Percentiles rank a stretch among this genome's conserved stretches.
These are phyloP conservation scores for Pseudotsuga menziesii DNA, from an alignment of 75 land plant species.

Conservation along the genomic window DNA sequence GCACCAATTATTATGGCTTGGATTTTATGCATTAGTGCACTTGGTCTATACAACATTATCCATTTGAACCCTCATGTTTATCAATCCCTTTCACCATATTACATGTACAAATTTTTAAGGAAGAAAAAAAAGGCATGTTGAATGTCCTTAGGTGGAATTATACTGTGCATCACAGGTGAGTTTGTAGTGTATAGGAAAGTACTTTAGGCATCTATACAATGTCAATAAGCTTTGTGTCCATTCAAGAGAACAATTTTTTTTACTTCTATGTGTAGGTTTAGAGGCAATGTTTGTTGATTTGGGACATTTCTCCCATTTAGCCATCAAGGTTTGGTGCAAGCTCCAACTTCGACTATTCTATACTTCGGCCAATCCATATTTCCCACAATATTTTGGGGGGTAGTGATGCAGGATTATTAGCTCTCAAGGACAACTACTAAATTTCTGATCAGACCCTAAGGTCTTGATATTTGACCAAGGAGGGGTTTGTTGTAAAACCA, in stretches of 20 bases:
- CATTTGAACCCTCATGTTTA: constrained; percentile 58
- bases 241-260: not conserved
- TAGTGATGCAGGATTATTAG: too few species aligned
- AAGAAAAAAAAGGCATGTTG: constrained; percentile 62
- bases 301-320: constrained; percentile 81
- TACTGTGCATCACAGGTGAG: constrained; percentile 82
- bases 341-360: not conserved
- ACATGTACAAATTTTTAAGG: constrained; percentile 68
- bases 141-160: constrained; percentile 81
- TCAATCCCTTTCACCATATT: constrained; percentile 70
- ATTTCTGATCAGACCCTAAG: too few species aligned
- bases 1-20: constrained; percentile 75
- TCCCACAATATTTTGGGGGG: too few species aligned
- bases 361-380: too few species aligned
- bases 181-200: not conserved
- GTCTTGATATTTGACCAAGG: too few species aligned
- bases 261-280: constrained; percentile 36
- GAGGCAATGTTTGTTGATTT: constrained; percentile 99
- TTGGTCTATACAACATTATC: constrained; percentile 78
- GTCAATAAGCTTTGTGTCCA: not conserved
- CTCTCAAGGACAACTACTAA: too few species aligned
- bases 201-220: not conserved
- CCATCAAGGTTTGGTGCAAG: constrained; percentile 59
- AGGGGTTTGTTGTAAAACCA: too few species aligned
- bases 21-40: constrained; percentile 74